A percentile compares a stretch with the other conserved stretches of the same genome.
These are phyloP conservation scores for Dactylellina parvicollis DNA, from an alignment of 2,329 filamentous ascomycete genomes.

Conservation along the genomic window DNA sequence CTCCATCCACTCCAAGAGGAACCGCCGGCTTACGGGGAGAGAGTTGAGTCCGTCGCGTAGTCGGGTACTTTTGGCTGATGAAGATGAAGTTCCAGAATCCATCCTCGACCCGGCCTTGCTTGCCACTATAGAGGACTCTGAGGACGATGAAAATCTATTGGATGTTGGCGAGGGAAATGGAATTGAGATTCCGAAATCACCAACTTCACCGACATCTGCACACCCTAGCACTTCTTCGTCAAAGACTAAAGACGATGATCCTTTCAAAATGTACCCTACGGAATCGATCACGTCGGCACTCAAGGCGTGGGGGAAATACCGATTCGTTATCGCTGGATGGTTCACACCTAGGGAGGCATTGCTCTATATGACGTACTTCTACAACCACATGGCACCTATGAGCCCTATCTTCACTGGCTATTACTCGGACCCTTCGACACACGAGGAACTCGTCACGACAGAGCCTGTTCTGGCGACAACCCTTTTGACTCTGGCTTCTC, in stretches of 20 bases:
- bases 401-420: slow-evolving; percentile 88
- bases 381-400: slow-evolving; percentile 86
- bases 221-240: slow-evolving; percentile 44
- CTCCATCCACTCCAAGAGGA: slow-evolving; percentile 50
- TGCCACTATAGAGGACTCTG: slow-evolving; percentile 41
- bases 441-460: slow-evolving; percentile 81
- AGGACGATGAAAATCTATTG: slow-evolving; percentile 31
- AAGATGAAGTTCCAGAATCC: slow-evolving; percentile 53
- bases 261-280: slow-evolving; percentile 56
- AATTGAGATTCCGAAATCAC: slow-evolving; percentile 16
- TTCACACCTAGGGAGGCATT: slow-evolving; percentile 94
- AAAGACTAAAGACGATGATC: slow-evolving; percentile 47
- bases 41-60: slow-evolving; percentile 50
- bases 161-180: slow-evolving; percentile 24
- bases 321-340: slow-evolving; percentile 96
- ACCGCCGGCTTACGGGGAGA: slow-evolving; percentile 48
- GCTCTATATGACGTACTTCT: slow-evolving; percentile 95
- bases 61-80: slow-evolving; percentile 53
- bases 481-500: slow-evolving; percentile 86
- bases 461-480: slow-evolving; percentile 94
- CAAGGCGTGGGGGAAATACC: slow-evolving; percentile 87
- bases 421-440: slow-evolving; percentile 69
- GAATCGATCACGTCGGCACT: slow-evolving; percentile 69
- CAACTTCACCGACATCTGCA: slow-evolving; percentile 34
- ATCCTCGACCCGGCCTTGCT: slow-evolving; percentile 44